Percentiles rank a stretch among this genome's conserved stretches.
These are phyloP conservation scores for Diplodia scrobiculata DNA, from an alignment of 2,329 filamentous ascomycete genomes.

Conservation along the genomic window DNA sequence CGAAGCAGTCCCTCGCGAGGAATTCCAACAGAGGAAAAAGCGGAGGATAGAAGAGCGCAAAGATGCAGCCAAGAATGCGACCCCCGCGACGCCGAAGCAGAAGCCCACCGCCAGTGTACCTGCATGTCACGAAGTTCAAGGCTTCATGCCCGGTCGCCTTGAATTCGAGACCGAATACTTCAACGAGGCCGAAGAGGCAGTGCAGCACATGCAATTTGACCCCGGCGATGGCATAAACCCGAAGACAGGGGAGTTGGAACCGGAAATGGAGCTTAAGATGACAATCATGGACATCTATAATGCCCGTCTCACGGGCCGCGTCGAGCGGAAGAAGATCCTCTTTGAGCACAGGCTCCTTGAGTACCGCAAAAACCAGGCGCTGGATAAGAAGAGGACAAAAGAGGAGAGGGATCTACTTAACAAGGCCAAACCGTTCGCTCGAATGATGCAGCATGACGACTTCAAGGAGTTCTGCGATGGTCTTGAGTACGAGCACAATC, in stretches of 20 bases:
- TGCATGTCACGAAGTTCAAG: constrained; percentile 95
- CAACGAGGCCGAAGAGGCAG: constrained; percentile 96
- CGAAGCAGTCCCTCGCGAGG: constrained; percentile 79
- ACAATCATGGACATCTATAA: constrained; percentile 99
- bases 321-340: constrained; percentile 92
- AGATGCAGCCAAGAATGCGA: constrained; percentile 79
- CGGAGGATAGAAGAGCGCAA: constrained; percentile 88
- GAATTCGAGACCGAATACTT: constrained; percentile 98
- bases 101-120: constrained; percentile 96
- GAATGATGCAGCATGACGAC: constrained; percentile 93
- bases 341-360: constrained; percentile 94
- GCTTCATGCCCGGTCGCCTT: constrained; percentile 95
- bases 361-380: constrained; percentile 84
- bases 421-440: constrained; percentile 92
- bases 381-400: constrained; percentile 93
- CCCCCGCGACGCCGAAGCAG: constrained; percentile 83
- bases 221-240: constrained; percentile 91
- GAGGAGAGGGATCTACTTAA: constrained; percentile 89
- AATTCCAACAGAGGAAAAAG: constrained; percentile 93
- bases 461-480: constrained; percentile 85
- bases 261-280: constrained; percentile 96
- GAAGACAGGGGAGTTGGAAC: constrained; percentile 79
- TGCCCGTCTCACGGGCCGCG: constrained; percentile 81
- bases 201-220: constrained; percentile 98
- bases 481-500: constrained; percentile 84